Conservation (phyloP, 345 rosid genomes). For the Viola odorata region DNA sequence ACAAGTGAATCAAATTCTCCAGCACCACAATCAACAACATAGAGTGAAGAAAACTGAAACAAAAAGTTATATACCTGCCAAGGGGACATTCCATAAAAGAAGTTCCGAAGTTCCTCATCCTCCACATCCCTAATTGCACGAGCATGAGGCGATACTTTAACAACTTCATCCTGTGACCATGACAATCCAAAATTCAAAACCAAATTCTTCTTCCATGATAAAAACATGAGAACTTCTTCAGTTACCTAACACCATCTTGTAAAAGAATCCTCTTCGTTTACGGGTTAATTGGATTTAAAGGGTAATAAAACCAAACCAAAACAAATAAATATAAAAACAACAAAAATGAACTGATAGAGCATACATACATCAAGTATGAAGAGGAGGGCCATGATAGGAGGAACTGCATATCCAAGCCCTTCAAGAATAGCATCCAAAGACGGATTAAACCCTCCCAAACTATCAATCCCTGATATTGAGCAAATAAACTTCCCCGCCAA, state of each 20-base stretch:
- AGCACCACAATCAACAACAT: constrained; percentile 1
- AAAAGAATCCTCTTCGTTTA: no score
- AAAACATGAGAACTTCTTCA: background rate
- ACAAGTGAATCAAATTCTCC: constrained; percentile 6
- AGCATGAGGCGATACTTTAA: constrained; percentile 91
- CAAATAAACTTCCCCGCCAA: constrained; percentile 85
- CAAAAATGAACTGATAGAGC: background rate
- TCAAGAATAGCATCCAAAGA: constrained; percentile 64
- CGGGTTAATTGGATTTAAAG: background rate
- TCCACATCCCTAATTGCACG: constrained; percentile 98
- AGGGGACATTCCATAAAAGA: constrained; percentile 96
- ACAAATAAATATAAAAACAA: background rate
- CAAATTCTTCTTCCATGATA: background rate
- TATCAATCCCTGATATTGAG: constrained; percentile 75
- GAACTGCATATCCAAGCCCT: constrained; percentile 91
- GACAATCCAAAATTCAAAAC: constrained; percentile 11
- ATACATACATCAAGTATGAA: constrained; percentile 76
- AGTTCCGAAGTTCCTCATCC: constrained; percentile 91
- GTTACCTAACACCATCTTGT: background rate
- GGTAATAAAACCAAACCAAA: background rate
- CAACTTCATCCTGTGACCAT: constrained; percentile 79
- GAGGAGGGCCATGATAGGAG: constrained; percentile 95
- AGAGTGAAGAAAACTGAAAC: background rate
- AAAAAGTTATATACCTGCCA: constrained; percentile 59
- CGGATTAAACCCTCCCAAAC: constrained; percentile 76